Conservation (phyloP, 2,329 filamentous ascomycete genomes). For the Venturia nashicola region DNA sequence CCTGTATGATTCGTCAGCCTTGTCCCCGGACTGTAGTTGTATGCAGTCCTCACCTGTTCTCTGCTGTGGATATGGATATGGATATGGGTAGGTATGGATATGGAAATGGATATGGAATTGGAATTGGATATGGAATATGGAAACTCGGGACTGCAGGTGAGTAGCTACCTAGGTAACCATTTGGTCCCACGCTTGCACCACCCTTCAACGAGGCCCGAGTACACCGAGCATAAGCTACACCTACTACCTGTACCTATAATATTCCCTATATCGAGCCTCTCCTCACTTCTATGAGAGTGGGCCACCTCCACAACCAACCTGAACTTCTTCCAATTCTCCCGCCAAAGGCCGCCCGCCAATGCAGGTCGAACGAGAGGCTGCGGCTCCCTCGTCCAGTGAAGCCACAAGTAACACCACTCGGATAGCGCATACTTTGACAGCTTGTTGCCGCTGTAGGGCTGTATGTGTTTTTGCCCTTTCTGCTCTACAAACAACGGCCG, state of each 20-base stretch:
- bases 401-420: slow-evolving; percentile 8
- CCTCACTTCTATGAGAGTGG: background rate
- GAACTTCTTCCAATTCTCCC: background rate
- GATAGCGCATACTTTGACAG: slow-evolving; percentile 70
- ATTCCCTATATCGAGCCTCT: background rate
- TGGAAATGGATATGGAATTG: no score
- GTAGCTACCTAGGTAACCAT: no score
- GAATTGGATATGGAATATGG: no score
- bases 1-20: slow-evolving; percentile 5
- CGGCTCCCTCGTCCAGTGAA: background rate
- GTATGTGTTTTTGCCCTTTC: slow-evolving; percentile 32
- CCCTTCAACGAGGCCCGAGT: no score
- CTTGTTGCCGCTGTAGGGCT: slow-evolving; percentile 69
- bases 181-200: background rate
- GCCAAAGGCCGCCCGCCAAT: no score
- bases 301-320: background rate
- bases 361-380: slow-evolving; percentile 6
- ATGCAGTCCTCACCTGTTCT: background rate
- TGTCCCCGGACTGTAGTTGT: background rate
- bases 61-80: no score
- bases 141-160: no score
- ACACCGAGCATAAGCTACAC: no score
- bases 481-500: background rate
- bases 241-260: no score
- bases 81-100: no score